Percentiles rank a stretch among this genome's conserved stretches.
These are phyloP conservation scores for Litsea cubeba DNA, from an alignment of 164 flowering plant genomes.

Conservation along the genomic window DNA sequence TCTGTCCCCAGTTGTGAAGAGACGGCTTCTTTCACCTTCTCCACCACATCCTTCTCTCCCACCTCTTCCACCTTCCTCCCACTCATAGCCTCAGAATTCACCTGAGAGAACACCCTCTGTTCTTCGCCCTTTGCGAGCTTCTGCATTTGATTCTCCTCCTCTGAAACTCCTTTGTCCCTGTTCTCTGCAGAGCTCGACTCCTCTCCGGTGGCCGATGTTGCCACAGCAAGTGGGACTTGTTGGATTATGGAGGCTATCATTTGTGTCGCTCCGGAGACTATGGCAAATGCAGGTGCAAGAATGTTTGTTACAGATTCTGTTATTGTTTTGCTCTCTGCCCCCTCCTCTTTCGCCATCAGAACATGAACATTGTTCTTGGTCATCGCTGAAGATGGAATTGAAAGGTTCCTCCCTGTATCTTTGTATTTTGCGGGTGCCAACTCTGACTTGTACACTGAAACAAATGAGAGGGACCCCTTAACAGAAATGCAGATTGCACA, in stretches of 20 bases:
- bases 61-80: constrained; percentile 33
- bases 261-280: constrained; percentile 34
- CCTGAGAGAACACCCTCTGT: constrained; percentile 66
- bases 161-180: constrained; percentile 60
- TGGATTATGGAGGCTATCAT: constrained; percentile 41
- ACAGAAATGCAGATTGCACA: no score
- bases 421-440: constrained; percentile 44
- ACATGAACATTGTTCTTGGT: constrained; percentile 1
- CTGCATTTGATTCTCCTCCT: constrained; percentile 56
- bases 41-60: constrained; percentile 25
- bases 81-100: constrained; percentile 59
- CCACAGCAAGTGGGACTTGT: constrained; percentile 23
- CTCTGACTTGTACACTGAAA: constrained; percentile 74
- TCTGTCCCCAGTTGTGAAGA: constrained; percentile 30
- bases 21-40: constrained; percentile 50
- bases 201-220: constrained; percentile 7
- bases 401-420: constrained; percentile 39
- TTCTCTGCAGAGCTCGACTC: constrained; percentile 7
- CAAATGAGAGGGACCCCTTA: no score
- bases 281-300: constrained; percentile 36
- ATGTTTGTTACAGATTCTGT: constrained; percentile 35
- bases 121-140: constrained; percentile 75
- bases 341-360: not conserved
- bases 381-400: not conserved
- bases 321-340: constrained; percentile 17